phyloP scores from a whole-genome alignment of 2,329 filamentous ascomycete species.

The Penicillium sp. region DNA sequence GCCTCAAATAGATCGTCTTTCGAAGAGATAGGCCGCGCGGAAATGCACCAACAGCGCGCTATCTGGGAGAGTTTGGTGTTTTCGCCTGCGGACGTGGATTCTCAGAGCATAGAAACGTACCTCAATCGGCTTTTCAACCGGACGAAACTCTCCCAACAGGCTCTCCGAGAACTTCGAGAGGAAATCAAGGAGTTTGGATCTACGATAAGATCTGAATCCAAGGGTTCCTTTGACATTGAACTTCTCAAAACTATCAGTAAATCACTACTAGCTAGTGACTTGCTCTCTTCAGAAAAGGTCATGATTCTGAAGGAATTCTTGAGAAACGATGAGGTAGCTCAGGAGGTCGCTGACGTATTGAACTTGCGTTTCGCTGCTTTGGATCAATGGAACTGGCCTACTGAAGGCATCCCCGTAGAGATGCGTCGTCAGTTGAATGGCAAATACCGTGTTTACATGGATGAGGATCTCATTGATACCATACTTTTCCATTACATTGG shows the following conservation, averaged over 20 bases:
- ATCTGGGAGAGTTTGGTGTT: slow-evolving; percentile 58
- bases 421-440: slow-evolving; percentile 54
- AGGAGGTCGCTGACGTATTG: slow-evolving; percentile 54
- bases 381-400: slow-evolving; percentile 51
- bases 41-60: slow-evolving; percentile 52
- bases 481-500: slow-evolving; percentile 55
- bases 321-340: slow-evolving; percentile 46
- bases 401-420: slow-evolving; percentile 43
- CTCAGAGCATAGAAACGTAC: slow-evolving; percentile 45
- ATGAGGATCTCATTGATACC: slow-evolving; percentile 56
- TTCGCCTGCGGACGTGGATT: slow-evolving; percentile 44
- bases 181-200: slow-evolving; percentile 36
- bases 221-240: slow-evolving; percentile 37
- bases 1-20: slow-evolving; percentile 27
- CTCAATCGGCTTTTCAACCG: slow-evolving; percentile 50
- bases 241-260: slow-evolving; percentile 46
- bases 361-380: slow-evolving; percentile 53
- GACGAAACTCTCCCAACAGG: slow-evolving; percentile 37
- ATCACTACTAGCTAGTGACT: slow-evolving; percentile 48
- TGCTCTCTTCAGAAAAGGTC: slow-evolving; percentile 52
- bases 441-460: slow-evolving; percentile 57
- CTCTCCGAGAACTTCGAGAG: slow-evolving; percentile 41
- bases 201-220: slow-evolving; percentile 23
- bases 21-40: slow-evolving; percentile 49
- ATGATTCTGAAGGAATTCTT: slow-evolving; percentile 50